These are phyloP conservation scores for Penicillium sp. DNA, from an alignment of 2,329 filamentous ascomycete genomes.

Conservation along the genomic window DNA sequence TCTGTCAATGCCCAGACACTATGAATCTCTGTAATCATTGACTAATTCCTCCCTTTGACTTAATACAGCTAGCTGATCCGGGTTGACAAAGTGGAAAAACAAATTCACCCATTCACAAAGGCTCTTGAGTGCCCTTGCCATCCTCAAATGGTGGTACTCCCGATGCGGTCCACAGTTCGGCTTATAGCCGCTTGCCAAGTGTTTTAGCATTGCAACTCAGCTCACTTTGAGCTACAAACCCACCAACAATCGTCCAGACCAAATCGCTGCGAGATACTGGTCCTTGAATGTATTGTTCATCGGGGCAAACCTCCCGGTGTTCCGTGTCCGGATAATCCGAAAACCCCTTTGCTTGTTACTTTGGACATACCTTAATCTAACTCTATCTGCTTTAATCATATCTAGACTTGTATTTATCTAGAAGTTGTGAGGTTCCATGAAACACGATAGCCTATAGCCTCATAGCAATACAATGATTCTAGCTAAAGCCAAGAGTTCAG, in stretches of 20 bases:
- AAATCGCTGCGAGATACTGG: background rate
- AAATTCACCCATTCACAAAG: background rate
- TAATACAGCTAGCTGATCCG: background rate
- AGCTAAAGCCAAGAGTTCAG: background rate
- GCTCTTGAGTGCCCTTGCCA: background rate
- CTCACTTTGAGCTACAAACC: background rate
- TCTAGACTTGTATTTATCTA: background rate
- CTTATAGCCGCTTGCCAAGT: conserved; percentile 1
- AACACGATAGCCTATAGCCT: background rate
- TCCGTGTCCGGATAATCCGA: background rate
- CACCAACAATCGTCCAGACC: background rate
- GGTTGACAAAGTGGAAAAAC: background rate
- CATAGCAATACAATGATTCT: too few relatives aligned
- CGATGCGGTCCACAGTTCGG: conserved; percentile 1
- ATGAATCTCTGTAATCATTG: background rate
- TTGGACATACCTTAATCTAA: background rate
- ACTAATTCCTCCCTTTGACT: background rate
- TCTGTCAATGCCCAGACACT: background rate
- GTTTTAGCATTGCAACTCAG: conserved; percentile 3
- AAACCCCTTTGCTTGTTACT: background rate
- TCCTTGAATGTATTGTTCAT: background rate
- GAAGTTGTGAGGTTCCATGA: background rate
- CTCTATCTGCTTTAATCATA: background rate
- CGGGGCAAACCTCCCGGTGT: too few relatives aligned
- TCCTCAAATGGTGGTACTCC: background rate